Conservation (phyloP, 2,329 filamentous ascomycete species). For the Penicillium sp. region DNA sequence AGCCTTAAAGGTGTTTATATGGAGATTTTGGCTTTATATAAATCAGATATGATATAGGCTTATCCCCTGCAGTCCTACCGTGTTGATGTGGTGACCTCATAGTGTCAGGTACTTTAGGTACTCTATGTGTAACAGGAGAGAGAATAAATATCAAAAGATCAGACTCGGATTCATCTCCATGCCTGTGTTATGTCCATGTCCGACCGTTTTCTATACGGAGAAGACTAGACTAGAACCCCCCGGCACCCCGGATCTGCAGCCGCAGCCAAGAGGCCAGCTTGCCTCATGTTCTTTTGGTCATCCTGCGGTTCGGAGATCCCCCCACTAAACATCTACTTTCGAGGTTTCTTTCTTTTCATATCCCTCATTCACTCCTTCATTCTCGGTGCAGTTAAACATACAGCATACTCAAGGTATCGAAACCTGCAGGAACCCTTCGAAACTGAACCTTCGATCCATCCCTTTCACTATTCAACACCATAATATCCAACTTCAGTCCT, state of each 20-base stretch:
- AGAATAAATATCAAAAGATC: neutral
- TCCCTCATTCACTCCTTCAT: conserved; percentile 15
- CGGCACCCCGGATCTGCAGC: conserved; percentile 4
- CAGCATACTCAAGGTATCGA: neutral
- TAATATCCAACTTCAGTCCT: conserved; percentile 1
- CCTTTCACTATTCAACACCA: neutral
- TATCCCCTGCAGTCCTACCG: neutral
- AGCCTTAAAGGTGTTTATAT: neutral
- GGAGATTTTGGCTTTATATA: neutral
- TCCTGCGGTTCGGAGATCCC: neutral
- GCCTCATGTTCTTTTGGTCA: conserved; percentile 9
- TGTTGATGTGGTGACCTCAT: conserved; percentile 3
- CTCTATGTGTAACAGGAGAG: neutral
- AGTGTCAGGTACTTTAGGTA: neutral
- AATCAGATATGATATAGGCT: neutral
- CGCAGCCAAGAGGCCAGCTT: conserved; percentile 12
- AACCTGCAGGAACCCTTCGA: neutral
- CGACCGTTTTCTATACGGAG: neutral
- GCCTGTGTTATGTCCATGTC: neutral
- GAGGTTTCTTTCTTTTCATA: conserved; percentile 4
- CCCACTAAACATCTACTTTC: conserved; percentile 1
- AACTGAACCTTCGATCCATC: neutral
- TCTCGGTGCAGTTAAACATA: neutral
- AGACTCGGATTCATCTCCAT: neutral
- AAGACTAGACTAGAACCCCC: neutral